Evolutionary conservation across 2,329 filamentous ascomycete species (phyloP), one percentile per base, ranked within the genome.

Genomic region (Trichoderma oligosporum): DNA sequence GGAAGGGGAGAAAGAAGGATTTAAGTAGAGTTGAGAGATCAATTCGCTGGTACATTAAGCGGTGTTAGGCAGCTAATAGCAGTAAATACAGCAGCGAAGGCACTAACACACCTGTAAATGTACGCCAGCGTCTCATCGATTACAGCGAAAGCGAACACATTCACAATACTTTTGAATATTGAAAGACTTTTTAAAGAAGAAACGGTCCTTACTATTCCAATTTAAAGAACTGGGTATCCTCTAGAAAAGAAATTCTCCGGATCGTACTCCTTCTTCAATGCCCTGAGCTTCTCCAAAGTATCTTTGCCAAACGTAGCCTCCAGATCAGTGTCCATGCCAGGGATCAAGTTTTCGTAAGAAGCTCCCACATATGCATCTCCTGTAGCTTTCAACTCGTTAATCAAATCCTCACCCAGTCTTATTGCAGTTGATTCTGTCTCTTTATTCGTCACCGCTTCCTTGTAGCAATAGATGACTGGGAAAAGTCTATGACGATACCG

Each of bases 401-500:
- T 14, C 2, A 33, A 6, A 9, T 31, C 14, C 4, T 36, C 29
- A 20, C 5, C 14, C n/a, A 2, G 6, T 1, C 24, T 12, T 7
- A 20, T 22, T 20, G 25, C 39, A n/a, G 16, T 14, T 4, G 33
- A 22, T 4, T 11, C 29, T 1, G 5, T n/a, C 8, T 54, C 49
- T 14, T 33, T 20, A 3, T 36, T 54, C 1, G 38, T 24, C 20
- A 7, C 6, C 9, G 44, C 12, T 7, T 14, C 27, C 0, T 14
- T 9, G n/a, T 54, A 20, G 16, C n/a, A 39, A 9, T n/a, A 16
- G 22, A 18, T n/a, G 4, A 33, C 2, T 5, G 49, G 49, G 5
- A 54, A 54, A 4, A 54, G 27, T 8, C 49, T 36, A 14, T 54
- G 49, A n/a, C 49, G 49, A 35, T 54, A 54, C 16, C 53, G 35